Base-by-base conservation (phyloP, 2,329 filamentous ascomycete genomes). In the Neocucurbitaria cava region DNA sequence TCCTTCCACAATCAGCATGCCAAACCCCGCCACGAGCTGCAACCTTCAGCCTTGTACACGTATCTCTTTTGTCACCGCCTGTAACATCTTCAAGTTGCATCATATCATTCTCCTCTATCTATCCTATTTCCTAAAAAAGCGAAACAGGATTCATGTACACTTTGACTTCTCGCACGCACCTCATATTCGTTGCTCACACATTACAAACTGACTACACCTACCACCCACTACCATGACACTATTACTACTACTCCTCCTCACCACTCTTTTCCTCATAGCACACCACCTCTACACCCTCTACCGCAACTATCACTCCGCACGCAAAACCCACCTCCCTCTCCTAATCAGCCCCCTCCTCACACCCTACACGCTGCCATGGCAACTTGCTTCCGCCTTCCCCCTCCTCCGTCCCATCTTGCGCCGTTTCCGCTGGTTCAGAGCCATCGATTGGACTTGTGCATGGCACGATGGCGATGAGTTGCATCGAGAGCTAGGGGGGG, bases 301-400 rank as follows among this genome's bases (percentile, higher is more conserved):
- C 44, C 40, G 35, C 7, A 66, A 68, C 48, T 69, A 68, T 49
- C 23, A 10, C 3, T 31, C n/a, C n/a, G 65, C 62, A 5, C 52
- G 50, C 1, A 55, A 31, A 11, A 54, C 58, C 17, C 58, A 57
- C 8, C 53, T 69, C 7, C 53, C 31, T 10, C 52, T 62, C 15
- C 11, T 68, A 13, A 20, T 63, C 13, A 52, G 59, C 18, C 65
- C 67, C 2, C 2, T 66, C 2, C 2, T 64, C 24, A 50, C 66
- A 11, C 64, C 63, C 3, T 58, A 63, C 36, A 52, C 49, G 11
- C 15, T 59, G 7, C 24, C 45, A 38, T 66, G 58, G 59, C 55
- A 50, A 18, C 15, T 68, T n/a, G 23, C 48, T 1, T 20, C 42
- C 4, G 33, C 47, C 1, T 9, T 56, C 1, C 44, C 56, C 1